Conservation (phyloP, 1,284 basidiomycete species). For the Melampsora abietis-canadensis region DNA sequence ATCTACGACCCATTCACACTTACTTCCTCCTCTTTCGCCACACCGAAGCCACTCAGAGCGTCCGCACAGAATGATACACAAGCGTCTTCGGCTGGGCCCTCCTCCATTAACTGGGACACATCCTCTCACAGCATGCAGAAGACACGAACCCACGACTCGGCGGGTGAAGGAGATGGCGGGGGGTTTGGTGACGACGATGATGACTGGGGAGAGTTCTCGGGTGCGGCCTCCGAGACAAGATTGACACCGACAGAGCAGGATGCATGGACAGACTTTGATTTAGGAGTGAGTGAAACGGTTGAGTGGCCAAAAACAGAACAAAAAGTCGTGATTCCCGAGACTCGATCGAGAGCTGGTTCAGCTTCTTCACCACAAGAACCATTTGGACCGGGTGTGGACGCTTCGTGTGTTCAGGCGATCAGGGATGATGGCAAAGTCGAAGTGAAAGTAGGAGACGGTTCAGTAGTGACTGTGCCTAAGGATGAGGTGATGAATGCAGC, state of each 20-base stretch:
- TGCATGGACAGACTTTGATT: constrained; percentile 9
- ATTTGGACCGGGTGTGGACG: too few relatives aligned
- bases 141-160: neutral
- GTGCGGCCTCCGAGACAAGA: neutral
- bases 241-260: constrained; percentile 2
- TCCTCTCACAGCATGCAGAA: neutral
- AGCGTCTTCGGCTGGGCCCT: neutral
- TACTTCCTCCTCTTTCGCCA: neutral
- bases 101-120: neutral
- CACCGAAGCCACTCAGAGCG: neutral
- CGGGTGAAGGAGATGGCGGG: neutral
- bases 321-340: neutral
- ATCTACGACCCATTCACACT: too few relatives aligned
- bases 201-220: constrained; percentile 40
- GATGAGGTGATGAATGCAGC: neutral
- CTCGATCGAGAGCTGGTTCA: too few relatives aligned
- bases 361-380: too few relatives aligned
- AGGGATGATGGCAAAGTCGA: neutral
- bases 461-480: neutral
- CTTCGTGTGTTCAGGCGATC: neutral
- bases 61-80: neutral
- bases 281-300: neutral
- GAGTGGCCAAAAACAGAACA: neutral
- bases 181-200: constrained; percentile 12
- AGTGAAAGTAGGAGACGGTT: neutral